These are phyloP conservation scores for Powellomyces hirtus DNA, from an alignment of 192 early-diverging fungal species.

Conservation along the genomic window DNA sequence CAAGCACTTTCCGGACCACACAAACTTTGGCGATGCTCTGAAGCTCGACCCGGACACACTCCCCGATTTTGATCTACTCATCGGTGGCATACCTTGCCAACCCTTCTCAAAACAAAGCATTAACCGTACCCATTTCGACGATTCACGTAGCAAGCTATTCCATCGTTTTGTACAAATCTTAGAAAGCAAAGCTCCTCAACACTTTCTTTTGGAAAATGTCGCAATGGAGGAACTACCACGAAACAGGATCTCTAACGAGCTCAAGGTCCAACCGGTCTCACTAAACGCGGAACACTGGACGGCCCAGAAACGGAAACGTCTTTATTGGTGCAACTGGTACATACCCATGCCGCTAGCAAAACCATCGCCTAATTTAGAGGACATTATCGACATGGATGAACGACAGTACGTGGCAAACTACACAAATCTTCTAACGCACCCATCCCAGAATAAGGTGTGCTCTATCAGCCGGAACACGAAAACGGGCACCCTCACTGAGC, in stretches of 20 bases:
- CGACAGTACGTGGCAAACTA: neutral
- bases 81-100: constrained; percentile 20
- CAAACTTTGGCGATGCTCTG: constrained; percentile 10
- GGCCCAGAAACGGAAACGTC: constrained; percentile 5
- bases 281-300: constrained; percentile 1
- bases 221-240: neutral
- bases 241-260: neutral
- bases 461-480: neutral
- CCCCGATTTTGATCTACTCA: constrained; percentile 2
- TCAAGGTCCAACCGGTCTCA: neutral
- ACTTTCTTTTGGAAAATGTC: constrained; percentile 8
- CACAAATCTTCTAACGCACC: neutral
- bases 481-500: neutral
- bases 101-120: neutral
- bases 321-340: constrained; percentile 9
- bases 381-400: neutral
- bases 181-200: neutral
- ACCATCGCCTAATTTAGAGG: neutral
- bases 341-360: neutral
- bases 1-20: constrained; percentile 9
- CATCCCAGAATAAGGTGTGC: neutral
- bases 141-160: neutral
- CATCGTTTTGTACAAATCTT: neutral
- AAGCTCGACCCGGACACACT: neutral
- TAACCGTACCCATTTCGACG: neutral